Conservation (phyloP, 192 early-diverging fungal species). For the Rhizoclosmatium sp. region DNA sequence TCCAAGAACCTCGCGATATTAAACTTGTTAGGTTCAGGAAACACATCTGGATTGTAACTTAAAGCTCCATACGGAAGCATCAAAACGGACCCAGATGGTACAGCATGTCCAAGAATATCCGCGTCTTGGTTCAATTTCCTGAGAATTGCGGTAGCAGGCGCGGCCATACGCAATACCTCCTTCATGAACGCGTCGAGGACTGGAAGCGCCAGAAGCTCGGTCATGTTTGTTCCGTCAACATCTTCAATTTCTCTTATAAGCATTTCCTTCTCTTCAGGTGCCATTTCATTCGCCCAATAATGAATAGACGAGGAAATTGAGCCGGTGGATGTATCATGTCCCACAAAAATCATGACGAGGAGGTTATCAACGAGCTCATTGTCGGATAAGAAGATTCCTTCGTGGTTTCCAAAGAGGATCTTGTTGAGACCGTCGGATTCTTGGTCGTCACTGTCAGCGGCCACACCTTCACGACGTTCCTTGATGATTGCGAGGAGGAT, state of each 20-base stretch:
- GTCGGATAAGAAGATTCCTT: not conserved
- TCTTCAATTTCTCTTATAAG: constrained; percentile 2
- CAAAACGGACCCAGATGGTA: not conserved
- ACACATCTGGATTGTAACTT: not conserved
- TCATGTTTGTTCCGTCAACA: not conserved
- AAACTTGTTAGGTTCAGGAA: constrained; percentile 9
- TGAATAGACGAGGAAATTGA: constrained; percentile 6
- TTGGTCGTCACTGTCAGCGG: not conserved
- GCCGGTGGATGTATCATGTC: constrained; percentile 19
- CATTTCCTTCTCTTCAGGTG: not conserved
- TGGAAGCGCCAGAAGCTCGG: not conserved
- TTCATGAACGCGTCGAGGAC: constrained; percentile 31
- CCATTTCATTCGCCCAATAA: constrained; percentile 5
- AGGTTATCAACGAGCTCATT: constrained; percentile 27
- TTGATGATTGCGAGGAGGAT: not conserved
- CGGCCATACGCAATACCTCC: constrained; percentile 13
- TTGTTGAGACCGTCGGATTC: constrained; percentile 8
- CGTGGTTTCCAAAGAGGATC: constrained; percentile 7
- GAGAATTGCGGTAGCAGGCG: not conserved
- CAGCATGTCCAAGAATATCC: not conserved
- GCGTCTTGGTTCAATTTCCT: not conserved
- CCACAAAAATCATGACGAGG: constrained; percentile 7
- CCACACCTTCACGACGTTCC: not conserved
- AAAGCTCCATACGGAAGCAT: not conserved
- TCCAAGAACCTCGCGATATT: constrained; percentile 21